Evolutionary conservation across 106 monocot species (phyloP), one percentile per base, ranked within the genome.

Genomic region (Apostasia ramifera): DNA sequence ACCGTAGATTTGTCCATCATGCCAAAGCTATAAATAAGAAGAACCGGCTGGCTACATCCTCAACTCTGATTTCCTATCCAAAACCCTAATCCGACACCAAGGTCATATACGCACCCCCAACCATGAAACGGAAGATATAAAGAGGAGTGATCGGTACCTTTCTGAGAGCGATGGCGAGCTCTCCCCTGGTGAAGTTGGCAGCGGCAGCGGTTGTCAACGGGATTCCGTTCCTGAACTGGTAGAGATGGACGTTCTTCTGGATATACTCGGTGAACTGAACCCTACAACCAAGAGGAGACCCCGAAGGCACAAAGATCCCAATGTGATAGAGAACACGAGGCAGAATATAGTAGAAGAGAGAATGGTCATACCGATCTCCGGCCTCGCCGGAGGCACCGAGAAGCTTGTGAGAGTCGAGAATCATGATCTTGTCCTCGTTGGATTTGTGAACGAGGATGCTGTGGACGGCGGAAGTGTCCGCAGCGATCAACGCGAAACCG

Each of bases 231-330:
- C 95, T 79, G 77, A 91, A 91, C 77, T 91, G 80, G 74, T 95
- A 95, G 4, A 95, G 84, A 58, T 95, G 95, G 4, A 95, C 84
- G 69, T 95, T 95, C 82, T 95, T 95, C 78, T 95, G 95, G 59
- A 95, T 89, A 78, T 73, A 95, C 74, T 95, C 95, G 12, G 91
- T 95, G 78, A 95, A 95, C 86, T 95, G 95, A 46, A 89, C 95
- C 73, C 95, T 95, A 74, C 48, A 6, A 39, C 39, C 47, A 40
- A 41, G 53, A 62, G 44, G 55, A 38, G 46, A 1, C 6, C 0
- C 8, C 1, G 12, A 68, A 53, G 1, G 55, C 5, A 1, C 10
- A 40, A 13, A 40, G 73, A 63, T 55, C 61, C 61, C 40, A 41
- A 74, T 40, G 8, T 54, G 14, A 41, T 63, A 64, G 1, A 9